Conservation (phyloP, 1,139 yeast species). For the Pichia norvegensis region DNA sequence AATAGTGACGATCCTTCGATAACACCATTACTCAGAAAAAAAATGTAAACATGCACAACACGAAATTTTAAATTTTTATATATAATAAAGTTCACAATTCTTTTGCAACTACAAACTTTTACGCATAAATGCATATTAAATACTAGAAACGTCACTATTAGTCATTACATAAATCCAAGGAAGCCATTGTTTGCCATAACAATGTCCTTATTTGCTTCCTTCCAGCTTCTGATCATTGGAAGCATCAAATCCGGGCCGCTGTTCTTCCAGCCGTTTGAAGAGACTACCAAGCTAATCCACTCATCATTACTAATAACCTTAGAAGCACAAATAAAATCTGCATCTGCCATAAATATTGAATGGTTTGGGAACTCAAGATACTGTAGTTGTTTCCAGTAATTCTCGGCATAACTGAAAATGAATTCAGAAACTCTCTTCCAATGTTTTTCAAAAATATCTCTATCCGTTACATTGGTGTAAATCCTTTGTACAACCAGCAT, state of each 20-base stretch:
- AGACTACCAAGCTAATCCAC: neutral
- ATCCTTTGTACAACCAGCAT: conserved; percentile 4
- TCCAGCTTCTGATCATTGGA: conserved; percentile 12
- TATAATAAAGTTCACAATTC: too few relatives aligned
- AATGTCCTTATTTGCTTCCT: neutral
- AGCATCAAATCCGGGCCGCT: neutral
- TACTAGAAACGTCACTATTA: too few relatives aligned
- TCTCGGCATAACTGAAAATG: conserved; percentile 2
- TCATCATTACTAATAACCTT: neutral
- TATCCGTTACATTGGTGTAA: conserved; percentile 2
- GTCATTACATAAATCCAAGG: conserved; percentile 28
- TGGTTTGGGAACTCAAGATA: neutral
- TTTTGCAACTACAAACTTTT: too few relatives aligned
- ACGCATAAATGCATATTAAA: too few relatives aligned
- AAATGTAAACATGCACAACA: too few relatives aligned
- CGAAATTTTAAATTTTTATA: too few relatives aligned
- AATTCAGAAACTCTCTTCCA: conserved; percentile 6
- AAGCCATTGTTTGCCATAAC: conserved; percentile 7
- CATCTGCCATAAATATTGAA: conserved; percentile 2
- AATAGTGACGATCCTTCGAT: too few relatives aligned
- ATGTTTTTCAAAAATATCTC: neutral
- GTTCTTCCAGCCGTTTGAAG: neutral
- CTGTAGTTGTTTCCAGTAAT: neutral
- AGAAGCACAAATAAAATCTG: conserved; percentile 4
- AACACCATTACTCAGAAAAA: too few relatives aligned